These are phyloP conservation scores for Yamadazyma atlantica DNA, from an alignment of 1,139 yeast genomes.

Conservation along the genomic window DNA sequence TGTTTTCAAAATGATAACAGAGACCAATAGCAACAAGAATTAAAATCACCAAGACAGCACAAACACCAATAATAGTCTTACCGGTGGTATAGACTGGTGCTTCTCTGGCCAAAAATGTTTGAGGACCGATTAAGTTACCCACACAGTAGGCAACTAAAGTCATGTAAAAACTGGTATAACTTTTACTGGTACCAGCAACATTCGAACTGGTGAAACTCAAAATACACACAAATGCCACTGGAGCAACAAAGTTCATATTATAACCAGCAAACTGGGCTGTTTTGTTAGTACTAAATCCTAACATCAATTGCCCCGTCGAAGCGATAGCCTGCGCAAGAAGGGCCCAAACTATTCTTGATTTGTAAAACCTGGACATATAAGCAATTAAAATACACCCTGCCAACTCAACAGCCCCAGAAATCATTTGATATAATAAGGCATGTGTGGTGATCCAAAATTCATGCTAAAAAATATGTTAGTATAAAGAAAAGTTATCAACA, in stretches of 20 bases:
- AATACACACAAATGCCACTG: constrained; percentile 47
- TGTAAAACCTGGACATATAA: constrained; percentile 24
- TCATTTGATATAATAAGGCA: constrained; percentile 34
- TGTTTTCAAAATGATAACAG: constrained; percentile 30
- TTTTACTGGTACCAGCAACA: constrained; percentile 71
- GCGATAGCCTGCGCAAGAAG: constrained; percentile 35
- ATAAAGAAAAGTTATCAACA: no score
- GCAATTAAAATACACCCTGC: constrained; percentile 42
- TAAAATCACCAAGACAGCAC: constrained; percentile 25
- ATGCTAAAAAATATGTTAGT: no score
- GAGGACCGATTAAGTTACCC: constrained; percentile 74
- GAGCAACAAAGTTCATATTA: constrained; percentile 22
- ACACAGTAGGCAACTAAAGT: constrained; percentile 63
- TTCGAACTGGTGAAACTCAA: constrained; percentile 53
- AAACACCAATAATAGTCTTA: constrained; percentile 35
- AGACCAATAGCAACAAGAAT: constrained; percentile 24
- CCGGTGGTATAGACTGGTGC: constrained; percentile 56
- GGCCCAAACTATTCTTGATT: constrained; percentile 45
- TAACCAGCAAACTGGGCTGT: constrained; percentile 46
- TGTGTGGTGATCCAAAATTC: constrained; percentile 31
- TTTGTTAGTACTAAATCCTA: constrained; percentile 43
- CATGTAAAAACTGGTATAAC: constrained; percentile 58
- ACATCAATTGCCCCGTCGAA: constrained; percentile 43
- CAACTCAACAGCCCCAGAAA: constrained; percentile 38
- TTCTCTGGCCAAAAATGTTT: constrained; percentile 53